phyloP scores from a whole-genome alignment of 768 basidiomycete genomes.

The Rhodocollybia butyracea region DNA sequence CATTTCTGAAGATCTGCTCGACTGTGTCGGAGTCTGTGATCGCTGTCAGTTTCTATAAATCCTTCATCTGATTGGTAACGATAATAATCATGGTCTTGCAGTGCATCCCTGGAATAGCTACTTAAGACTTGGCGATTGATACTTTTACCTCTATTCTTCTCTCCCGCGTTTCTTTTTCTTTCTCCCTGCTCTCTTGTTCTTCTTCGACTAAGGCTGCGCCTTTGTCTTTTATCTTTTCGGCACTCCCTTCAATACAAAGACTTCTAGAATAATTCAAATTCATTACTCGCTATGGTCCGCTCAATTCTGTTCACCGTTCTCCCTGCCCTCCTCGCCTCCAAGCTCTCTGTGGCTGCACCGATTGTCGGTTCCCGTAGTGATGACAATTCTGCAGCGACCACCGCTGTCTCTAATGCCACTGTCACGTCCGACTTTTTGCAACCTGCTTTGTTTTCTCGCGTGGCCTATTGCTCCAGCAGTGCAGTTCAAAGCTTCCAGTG shows the following conservation, averaged over 20 bases:
- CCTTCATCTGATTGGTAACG: too few species aligned
- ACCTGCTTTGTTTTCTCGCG: constrained; percentile 32
- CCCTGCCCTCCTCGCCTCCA: neutral
- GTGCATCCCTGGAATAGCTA: too few species aligned
- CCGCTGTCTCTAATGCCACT: constrained; percentile 8
- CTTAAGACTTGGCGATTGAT: too few species aligned
- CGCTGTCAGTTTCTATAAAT: too few species aligned
- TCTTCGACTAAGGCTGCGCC: neutral
- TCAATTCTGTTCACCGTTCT: neutral
- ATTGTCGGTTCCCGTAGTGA: constrained; percentile 5
- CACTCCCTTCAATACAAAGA: neutral
- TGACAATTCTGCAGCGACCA: constrained; percentile 5
- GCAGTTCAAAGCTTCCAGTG: constrained; percentile 31
- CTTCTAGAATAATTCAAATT: neutral
- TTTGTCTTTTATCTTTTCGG: neutral
- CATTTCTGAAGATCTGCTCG: too few species aligned
- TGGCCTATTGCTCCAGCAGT: constrained; percentile 33
- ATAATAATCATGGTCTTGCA: too few species aligned
- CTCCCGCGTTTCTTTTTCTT: neutral
- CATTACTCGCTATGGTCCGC: neutral
- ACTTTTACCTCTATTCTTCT: too few species aligned
- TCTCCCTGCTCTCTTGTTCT: neutral
- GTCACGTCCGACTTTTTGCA: constrained; percentile 15
- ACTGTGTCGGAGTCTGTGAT: too few species aligned
- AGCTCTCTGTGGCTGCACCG: neutral